These are phyloP conservation scores for Aspergillus sp. DNA, from an alignment of 2,329 filamentous ascomycete genomes.

Conservation along the genomic window DNA sequence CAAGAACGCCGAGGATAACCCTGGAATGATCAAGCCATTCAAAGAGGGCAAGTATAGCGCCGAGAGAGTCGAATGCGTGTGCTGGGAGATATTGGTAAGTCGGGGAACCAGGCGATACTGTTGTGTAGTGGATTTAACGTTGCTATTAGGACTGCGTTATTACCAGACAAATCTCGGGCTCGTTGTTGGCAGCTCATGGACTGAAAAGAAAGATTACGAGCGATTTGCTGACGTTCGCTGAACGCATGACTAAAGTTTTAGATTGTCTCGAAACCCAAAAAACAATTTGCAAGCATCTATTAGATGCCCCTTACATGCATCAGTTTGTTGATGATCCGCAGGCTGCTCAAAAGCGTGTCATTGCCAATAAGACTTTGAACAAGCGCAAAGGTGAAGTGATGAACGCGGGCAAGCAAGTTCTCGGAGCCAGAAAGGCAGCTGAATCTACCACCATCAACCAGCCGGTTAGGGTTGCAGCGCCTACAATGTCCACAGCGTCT, in stretches of 20 bases:
- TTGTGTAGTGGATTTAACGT: constrained; percentile 2
- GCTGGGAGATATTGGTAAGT: constrained; percentile 37
- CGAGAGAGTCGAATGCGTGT: constrained; percentile 31
- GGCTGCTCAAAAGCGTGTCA: constrained; percentile 30
- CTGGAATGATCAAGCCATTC: constrained; percentile 37
- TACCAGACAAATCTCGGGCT: constrained; percentile 27
- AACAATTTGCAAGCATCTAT: constrained; percentile 44
- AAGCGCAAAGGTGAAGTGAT: constrained; percentile 36
- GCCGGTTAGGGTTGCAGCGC: neutral
- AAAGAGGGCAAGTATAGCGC: constrained; percentile 25
- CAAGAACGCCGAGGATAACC: constrained; percentile 32
- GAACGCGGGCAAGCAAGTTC: constrained; percentile 33
- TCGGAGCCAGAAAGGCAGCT: constrained; percentile 10
- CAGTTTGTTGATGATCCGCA: constrained; percentile 42
- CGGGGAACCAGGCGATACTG: constrained; percentile 1
- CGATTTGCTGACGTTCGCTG: constrained; percentile 25
- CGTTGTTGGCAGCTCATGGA: constrained; percentile 29
- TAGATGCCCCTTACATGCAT: constrained; percentile 37
- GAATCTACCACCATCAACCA: neutral
- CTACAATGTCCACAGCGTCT: neutral
- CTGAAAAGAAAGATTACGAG: constrained; percentile 23
- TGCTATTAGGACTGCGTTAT: constrained; percentile 26
- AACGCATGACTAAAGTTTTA: constrained; percentile 22
- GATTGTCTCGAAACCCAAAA: constrained; percentile 34
- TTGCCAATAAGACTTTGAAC: constrained; percentile 38